phyloP scores from a whole-genome alignment of 306 rosid genomes.

The Rosa persica region DNA sequence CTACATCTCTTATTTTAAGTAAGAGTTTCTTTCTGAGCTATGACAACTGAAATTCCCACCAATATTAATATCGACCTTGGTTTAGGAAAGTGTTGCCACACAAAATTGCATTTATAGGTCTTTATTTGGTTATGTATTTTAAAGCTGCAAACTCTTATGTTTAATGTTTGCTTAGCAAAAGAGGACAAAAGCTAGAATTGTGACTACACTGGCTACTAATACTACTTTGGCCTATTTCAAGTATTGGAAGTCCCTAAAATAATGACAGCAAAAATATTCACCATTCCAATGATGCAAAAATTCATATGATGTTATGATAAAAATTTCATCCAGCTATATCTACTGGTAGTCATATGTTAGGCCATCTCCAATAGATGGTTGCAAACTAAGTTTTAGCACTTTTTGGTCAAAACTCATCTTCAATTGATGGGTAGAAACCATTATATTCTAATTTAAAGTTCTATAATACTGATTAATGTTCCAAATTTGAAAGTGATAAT shows the following conservation, averaged over 20 bases:
- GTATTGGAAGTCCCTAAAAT: neutral
- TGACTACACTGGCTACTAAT: neutral
- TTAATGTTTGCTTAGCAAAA: neutral
- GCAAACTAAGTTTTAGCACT: too few relatives aligned
- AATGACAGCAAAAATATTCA: neutral
- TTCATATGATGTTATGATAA: neutral
- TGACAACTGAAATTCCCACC: neutral
- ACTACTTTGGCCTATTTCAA: neutral
- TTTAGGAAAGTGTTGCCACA: neutral
- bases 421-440: too few relatives aligned
- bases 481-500: too few relatives aligned
- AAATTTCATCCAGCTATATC: neutral
- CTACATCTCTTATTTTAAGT: too few relatives aligned
- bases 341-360: too few relatives aligned
- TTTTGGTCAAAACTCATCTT: too few relatives aligned
- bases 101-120: neutral
- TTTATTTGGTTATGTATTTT: neutral
- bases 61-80: neutral
- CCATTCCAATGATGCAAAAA: neutral
- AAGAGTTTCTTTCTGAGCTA: neutral
- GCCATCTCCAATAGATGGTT: too few relatives aligned
- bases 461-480: too few relatives aligned
- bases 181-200: neutral
- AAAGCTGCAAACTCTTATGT: neutral
- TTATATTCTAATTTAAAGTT: too few relatives aligned